Percentiles rank a stretch among this genome's conserved stretches.
Evolutionary conservation across 805 yeast species (phyloP).

Genomic region (Saccharomycopsis guyanensis): DNA sequence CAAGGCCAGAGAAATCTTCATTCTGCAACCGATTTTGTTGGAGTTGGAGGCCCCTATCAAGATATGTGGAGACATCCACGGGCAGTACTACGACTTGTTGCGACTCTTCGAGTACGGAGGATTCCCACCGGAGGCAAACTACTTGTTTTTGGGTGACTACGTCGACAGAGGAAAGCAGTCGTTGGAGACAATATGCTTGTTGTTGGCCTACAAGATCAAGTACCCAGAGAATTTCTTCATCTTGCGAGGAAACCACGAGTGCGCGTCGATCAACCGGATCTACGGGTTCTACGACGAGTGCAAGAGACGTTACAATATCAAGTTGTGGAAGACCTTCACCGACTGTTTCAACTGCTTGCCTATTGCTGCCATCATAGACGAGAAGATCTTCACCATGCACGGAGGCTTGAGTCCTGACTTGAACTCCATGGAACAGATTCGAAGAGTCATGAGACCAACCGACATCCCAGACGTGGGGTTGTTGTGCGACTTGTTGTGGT

Average conservation of each 20-base stretch:
- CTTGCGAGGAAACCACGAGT: conserved; percentile 96
- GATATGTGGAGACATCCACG: conserved; percentile 97
- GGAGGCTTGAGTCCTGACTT: conserved; percentile 97
- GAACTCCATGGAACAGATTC: conserved; percentile 96
- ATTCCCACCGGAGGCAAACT: conserved; percentile 97
- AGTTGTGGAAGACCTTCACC: conserved; percentile 97
- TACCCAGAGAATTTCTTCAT: conserved; percentile 97
- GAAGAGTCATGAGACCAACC: conserved; percentile 98
- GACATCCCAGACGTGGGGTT: conserved; percentile 98
- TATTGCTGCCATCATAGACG: conserved; percentile 96
- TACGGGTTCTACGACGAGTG: conserved; percentile 99
- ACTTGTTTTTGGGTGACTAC: conserved; percentile 91
- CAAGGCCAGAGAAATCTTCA: conserved; percentile 95
- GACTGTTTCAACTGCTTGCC: conserved; percentile 98
- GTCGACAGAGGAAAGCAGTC: conserved; percentile 99
- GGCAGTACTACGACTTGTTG: conserved; percentile 92
- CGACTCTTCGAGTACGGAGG: conserved; percentile 98
- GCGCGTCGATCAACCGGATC: conserved; percentile 95
- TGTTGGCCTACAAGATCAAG: conserved; percentile 93
- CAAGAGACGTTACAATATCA: conserved; percentile 95
- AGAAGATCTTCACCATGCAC: conserved; percentile 97
- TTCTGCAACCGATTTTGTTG: conserved; percentile 91
- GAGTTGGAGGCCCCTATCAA: conserved; percentile 97
- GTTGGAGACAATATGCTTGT: conserved; percentile 86
- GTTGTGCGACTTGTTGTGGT: conserved; percentile 94